A percentile compares a stretch with the other conserved stretches of the same genome.
Conservation (phyloP, 2,329 filamentous ascomycete genomes). For the Penicillium digitatum region DNA sequence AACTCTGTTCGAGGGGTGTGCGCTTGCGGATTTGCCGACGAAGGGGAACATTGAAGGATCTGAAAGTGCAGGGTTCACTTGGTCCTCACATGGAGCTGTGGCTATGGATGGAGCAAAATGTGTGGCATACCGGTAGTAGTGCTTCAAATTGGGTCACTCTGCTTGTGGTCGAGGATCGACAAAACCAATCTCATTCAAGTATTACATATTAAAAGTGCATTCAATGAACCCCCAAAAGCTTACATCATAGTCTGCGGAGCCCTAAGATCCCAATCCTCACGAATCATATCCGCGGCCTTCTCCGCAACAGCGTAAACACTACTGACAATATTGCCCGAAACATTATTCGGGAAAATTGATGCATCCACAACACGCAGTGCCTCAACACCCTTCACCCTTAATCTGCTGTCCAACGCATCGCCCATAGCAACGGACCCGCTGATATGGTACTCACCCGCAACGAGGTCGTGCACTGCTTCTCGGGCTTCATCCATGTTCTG, state of each 20-base stretch:
- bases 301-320: slow-evolving; percentile 36
- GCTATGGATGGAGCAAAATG: neutral
- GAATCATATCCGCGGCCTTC: slow-evolving; percentile 35
- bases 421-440: slow-evolving; percentile 32
- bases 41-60: neutral
- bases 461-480: slow-evolving; percentile 12
- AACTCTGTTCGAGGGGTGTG: neutral
- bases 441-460: slow-evolving; percentile 18
- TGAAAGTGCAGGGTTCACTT: neutral
- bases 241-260: slow-evolving; percentile 1
- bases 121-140: neutral
- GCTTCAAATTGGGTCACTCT: too few species aligned
- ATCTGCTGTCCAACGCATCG: slow-evolving; percentile 26
- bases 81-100: neutral
- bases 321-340: slow-evolving; percentile 29
- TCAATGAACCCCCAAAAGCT: neutral
- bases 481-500: slow-evolving; percentile 13
- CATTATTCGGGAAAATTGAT: slow-evolving; percentile 29
- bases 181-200: neutral
- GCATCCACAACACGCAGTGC: slow-evolving; percentile 30
- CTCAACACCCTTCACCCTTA: slow-evolving; percentile 28
- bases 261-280: slow-evolving; percentile 21
- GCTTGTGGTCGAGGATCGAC: neutral
- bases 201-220: neutral
- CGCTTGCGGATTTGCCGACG: neutral